Percentiles rank a stretch among this genome's conserved stretches.
Evolutionary conservation across 495 filamentous ascomycete species (phyloP).

Genomic region (Monascus purpureus): DNA sequence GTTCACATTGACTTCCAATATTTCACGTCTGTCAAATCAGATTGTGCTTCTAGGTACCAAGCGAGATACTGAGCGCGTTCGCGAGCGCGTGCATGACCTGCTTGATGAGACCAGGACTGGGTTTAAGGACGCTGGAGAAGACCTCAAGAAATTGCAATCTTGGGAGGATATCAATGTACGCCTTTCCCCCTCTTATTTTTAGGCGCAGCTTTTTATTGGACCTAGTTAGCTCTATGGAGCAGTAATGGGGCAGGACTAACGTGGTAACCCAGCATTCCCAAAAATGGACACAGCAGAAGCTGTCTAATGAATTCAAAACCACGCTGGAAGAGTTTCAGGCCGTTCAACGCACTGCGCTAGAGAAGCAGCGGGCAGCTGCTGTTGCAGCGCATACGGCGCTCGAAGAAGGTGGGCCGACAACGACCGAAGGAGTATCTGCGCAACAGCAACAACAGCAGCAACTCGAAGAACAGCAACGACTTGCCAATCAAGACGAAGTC

Average conservation of each 20-base stretch:
- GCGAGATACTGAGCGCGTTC: constrained; percentile 78
- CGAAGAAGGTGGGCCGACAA: constrained; percentile 34
- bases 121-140: constrained; percentile 92
- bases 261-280: constrained; percentile 53
- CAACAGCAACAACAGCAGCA: constrained; percentile 48
- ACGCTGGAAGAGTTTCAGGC: constrained; percentile 80
- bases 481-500: constrained; percentile 88
- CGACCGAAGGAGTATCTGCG: constrained; percentile 18
- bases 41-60: constrained; percentile 75
- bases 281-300: constrained; percentile 88
- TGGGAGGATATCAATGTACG: constrained; percentile 90
- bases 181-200: constrained; percentile 5
- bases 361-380: constrained; percentile 82
- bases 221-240: no score
- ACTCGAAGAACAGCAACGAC: constrained; percentile 61
- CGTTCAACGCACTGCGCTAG: constrained; percentile 74
- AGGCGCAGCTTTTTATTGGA: no score
- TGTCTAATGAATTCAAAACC: constrained; percentile 79
- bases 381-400: constrained; percentile 63
- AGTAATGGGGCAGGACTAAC: background rate
- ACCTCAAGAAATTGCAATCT: constrained; percentile 75
- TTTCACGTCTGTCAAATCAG: constrained; percentile 65
- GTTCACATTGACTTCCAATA: constrained; percentile 75
- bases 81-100: constrained; percentile 75
- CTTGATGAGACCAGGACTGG: constrained; percentile 69